These are phyloP conservation scores for Monilinia polystroma DNA, from an alignment of 2,329 filamentous ascomycete species.

Conservation along the genomic window DNA sequence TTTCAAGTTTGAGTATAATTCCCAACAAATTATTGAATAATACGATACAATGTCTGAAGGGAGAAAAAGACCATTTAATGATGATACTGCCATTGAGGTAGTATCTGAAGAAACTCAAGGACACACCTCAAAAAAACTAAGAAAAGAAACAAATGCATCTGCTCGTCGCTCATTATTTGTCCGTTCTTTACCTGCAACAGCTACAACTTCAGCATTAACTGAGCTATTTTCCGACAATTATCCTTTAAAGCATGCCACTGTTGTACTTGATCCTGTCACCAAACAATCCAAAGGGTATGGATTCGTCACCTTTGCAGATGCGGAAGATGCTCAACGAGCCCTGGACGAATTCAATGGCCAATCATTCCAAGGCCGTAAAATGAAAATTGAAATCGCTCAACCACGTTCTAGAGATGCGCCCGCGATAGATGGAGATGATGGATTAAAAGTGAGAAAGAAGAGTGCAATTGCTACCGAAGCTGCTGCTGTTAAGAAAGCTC, in stretches of 20 bases:
- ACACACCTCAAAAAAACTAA: constrained; percentile 53
- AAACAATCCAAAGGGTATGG: constrained; percentile 90
- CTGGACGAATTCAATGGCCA: constrained; percentile 78
- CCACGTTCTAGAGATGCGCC: constrained; percentile 70
- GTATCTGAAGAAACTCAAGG: constrained; percentile 28
- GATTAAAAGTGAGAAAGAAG: constrained; percentile 34
- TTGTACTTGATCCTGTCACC: constrained; percentile 80
- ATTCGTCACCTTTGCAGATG: constrained; percentile 94
- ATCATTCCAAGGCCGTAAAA: constrained; percentile 73
- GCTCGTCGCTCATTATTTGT: constrained; percentile 77
- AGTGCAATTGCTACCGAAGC: constrained; percentile 41
- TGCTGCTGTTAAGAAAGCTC: constrained; percentile 50
- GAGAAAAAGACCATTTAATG: constrained; percentile 36
- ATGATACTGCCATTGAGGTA: constrained; percentile 26
- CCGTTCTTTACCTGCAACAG: constrained; percentile 74
- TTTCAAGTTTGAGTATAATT: neutral
- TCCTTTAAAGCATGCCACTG: constrained; percentile 93
- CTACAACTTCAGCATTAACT: constrained; percentile 79
- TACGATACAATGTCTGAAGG: constrained; percentile 26
- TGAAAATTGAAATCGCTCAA: constrained; percentile 86
- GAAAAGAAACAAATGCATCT: constrained; percentile 53
- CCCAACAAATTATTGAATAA: constrained; percentile 14
- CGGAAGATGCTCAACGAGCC: constrained; percentile 82
- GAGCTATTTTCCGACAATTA: constrained; percentile 92
- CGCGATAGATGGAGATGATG: constrained; percentile 46